A percentile compares a stretch with the other conserved stretches of the same genome.
Conservation (phyloP, 1,139 yeast genomes). For the Meyerozyma athensensis region DNA sequence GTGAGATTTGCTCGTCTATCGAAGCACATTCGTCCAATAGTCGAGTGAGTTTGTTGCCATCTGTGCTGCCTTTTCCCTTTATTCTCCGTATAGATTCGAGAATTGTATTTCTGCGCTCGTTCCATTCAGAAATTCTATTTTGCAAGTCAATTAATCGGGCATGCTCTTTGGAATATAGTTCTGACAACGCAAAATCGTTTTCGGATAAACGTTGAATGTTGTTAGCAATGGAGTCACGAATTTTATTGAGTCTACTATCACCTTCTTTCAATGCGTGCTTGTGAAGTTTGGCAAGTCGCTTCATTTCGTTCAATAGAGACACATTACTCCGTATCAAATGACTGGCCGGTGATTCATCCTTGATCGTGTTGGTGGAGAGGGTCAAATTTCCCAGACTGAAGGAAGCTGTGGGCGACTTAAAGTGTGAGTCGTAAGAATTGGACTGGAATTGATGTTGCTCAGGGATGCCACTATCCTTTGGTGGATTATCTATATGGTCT, state of each 20-base stretch:
- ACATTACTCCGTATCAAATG: conserved; percentile 18
- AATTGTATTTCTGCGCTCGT: conserved; percentile 30
- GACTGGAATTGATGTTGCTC: too few species aligned
- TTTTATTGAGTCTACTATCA: conserved; percentile 23
- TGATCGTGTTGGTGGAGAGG: neutral
- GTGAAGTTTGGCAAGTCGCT: conserved; percentile 22
- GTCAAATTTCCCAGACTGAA: neutral
- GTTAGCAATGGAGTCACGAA: conserved; percentile 24
- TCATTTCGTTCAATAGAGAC: conserved; percentile 21
- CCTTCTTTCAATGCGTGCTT: conserved; percentile 23
- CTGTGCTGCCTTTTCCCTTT: conserved; percentile 36
- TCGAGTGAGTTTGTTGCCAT: conserved; percentile 41
- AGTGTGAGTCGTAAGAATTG: conserved; percentile 6
- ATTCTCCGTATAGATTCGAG: conserved; percentile 35
- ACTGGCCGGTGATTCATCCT: conserved; percentile 11
- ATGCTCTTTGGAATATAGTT: conserved; percentile 42
- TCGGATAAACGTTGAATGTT: conserved; percentile 36
- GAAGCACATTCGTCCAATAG: conserved; percentile 30
- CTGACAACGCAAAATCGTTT: conserved; percentile 43
- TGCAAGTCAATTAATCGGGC: conserved; percentile 25
- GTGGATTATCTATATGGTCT: neutral
- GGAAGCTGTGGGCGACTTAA: conserved; percentile 6
- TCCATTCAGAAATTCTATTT: conserved; percentile 42
- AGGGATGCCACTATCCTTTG: neutral
- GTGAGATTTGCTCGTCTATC: conserved; percentile 39